Conservation (phyloP, 1,284 basidiomycete species). For the Puccinia novopanici region DNA sequence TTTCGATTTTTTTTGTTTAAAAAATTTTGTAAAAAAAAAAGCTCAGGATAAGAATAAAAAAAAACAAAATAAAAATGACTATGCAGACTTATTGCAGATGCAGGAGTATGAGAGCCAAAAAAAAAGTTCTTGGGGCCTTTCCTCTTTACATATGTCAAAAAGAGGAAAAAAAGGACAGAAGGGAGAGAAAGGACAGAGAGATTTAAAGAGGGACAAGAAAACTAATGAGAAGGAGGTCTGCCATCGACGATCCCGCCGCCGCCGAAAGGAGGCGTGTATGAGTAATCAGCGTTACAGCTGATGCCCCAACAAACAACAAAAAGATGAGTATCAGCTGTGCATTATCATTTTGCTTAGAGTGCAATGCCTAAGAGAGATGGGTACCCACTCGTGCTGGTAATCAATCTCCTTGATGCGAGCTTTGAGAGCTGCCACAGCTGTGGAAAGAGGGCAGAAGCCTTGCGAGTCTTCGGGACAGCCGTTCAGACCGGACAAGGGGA, state of each 20-base stretch:
- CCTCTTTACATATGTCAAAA: background rate
- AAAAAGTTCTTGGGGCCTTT: no score
- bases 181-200: background rate
- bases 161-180: background rate
- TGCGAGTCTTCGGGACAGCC: slow-evolving; percentile 33
- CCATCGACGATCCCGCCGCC: slow-evolving; percentile 49
- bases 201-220: background rate
- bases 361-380: slow-evolving; percentile 13
- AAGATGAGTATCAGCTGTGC: background rate
- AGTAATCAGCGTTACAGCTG: slow-evolving; percentile 28
- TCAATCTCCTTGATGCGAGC: slow-evolving; percentile 40
- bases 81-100: no score
- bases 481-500: slow-evolving; percentile 34
- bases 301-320: background rate
- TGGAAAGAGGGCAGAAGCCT: slow-evolving; percentile 42
- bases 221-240: slow-evolving; percentile 33
- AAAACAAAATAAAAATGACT: no score
- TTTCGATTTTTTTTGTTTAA: no score
- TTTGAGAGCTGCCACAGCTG: slow-evolving; percentile 23
- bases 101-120: no score
- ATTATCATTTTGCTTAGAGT: slow-evolving; percentile 28
- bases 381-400: slow-evolving; percentile 44
- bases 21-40: no score
- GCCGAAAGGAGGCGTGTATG: slow-evolving; percentile 39
- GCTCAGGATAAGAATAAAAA: no score